Base-by-base conservation (phyloP, 2,329 filamentous ascomycete genomes). In the Phyllosticta paracitricarpa region DNA sequence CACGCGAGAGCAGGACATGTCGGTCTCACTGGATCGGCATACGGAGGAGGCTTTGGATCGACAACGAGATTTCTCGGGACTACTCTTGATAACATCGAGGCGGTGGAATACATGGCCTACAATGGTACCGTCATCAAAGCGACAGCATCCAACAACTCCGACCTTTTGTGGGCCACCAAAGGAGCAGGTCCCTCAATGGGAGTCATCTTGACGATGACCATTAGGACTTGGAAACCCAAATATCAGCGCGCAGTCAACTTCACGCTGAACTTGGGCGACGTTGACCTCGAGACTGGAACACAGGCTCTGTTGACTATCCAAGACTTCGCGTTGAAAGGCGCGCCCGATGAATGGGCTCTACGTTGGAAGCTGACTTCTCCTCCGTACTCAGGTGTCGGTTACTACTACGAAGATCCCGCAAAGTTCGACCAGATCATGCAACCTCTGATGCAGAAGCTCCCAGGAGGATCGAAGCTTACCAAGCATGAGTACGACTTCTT, bases 151-250 rank as follows among this genome's bases (percentile, higher is more conserved):
- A 48, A 14, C 14, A 54, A 54, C 26, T 61, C 58, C 33, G 58
- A 61, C n/a, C 25, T 61, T 4, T 33, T 61, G 2, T 61, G 58
- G 58, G 58, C 54, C 1, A 60, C 64, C 8, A 63, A 66, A 30
- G 65, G 65, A 4, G 65, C 64, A 10, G 65, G 64, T 4, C 65
- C 65, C 0, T 66, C 64, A 1, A 65, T 65, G n/a, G 65, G 65
- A 9, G 61, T 65, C 17, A 48, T 66, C 1, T 25, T 66, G 10
- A 65, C 64, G 40, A 52, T 66, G 10, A 66, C 65, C 0, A 65
- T 64, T 3, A 57, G 57, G 35, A 66, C 64, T 5, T 66, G 64
- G 64, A 59, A 64, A 26, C 65, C 64, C 1, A 59, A 63, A 14
- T 63, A 61, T 26, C 54, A 64, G 3, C n/a, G 35, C 0, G 65